Base-by-base conservation (phyloP, 1,284 basidiomycete genomes). In the Ceratobasidium sp. region DNA sequence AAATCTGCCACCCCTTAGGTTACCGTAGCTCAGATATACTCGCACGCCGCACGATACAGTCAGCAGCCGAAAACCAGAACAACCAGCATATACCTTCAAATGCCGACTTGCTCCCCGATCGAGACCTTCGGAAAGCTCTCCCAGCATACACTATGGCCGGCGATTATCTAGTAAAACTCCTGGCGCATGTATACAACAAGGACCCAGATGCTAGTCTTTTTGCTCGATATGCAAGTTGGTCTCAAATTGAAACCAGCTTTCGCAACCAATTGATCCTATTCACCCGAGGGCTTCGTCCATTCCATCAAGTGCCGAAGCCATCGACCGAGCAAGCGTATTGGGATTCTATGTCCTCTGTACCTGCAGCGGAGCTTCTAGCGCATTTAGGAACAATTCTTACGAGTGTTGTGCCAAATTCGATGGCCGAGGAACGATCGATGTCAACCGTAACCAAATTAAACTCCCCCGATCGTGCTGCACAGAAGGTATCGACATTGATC, bases 61-160 rank as follows among this genome's bases (percentile, higher is more conserved):
- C 18, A 26, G 4, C 36, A 12, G n/a, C 57, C 23, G 34, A 59
- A 23, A 41, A 2, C 23, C 52, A n/a, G 32, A 64, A 30, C 26
- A n/a, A 34, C 28, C 45, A 21, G 12, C 61, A 64, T 21, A n/a
- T 39, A 39, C 9, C 36, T 16, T 8, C 8, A 10, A n/a, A 36
- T 23, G 34, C 57, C 2, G 30, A n/a, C 36, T 18, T 48, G 16
- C 32, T 50, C n/a, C 48, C 61, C 3, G 67, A 73, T 32, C 28
- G 28, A 3, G 65, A 73, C 23, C 39, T 73, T n/a, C 55, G 57
- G 10, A 30, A 32, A 8, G 32, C 30, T 3, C 52, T 71, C 36
- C 72, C 72, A 14, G 72, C 67, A 34, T 73, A 73, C 36, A 43
- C 28, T 8, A 16, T 52, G 48, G 30, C 39, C 39, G 72, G 72